Evolutionary conservation across 1,284 basidiomycete species (phyloP).

Genomic region (Microbotryomycetes sp.): DNA sequence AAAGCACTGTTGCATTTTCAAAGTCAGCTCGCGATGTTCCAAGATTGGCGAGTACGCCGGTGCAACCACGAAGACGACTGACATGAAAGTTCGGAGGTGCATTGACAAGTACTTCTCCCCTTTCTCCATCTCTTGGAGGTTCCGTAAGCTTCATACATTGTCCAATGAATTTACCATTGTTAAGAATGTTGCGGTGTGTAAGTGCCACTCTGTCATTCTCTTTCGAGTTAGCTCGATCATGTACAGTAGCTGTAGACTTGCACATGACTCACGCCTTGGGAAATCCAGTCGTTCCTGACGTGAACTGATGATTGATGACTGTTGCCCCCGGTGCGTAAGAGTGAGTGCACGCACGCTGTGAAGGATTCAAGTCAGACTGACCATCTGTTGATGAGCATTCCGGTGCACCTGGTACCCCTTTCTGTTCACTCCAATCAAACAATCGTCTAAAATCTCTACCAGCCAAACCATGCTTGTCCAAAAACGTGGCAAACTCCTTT

Average conservation of each 20-base stretch:
- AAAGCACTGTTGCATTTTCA: constrained; percentile 32
- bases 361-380: background rate
- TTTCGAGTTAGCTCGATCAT: background rate
- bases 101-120: constrained; percentile 4
- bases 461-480: background rate
- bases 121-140: constrained; percentile 1
- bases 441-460: constrained; percentile 1
- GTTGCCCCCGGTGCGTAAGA: constrained; percentile 7
- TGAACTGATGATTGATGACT: constrained; percentile 38
- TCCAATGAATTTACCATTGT: constrained; percentile 39
- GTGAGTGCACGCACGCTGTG: too few relatives aligned
- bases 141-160: constrained; percentile 28
- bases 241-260: too few relatives aligned
- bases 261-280: constrained; percentile 5
- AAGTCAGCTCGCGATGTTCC: background rate
- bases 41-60: background rate
- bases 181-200: constrained; percentile 35
- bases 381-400: too few relatives aligned
- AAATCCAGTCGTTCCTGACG: constrained; percentile 27
- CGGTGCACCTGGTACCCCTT: background rate
- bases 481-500: background rate
- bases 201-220: background rate
- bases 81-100: constrained; percentile 1
- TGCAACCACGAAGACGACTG: too few relatives aligned
- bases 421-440: constrained; percentile 5